Evolutionary conservation across 225 moss, liverwort and hornwort species (phyloP).

Genomic region (Polytrichum formosum): DNA sequence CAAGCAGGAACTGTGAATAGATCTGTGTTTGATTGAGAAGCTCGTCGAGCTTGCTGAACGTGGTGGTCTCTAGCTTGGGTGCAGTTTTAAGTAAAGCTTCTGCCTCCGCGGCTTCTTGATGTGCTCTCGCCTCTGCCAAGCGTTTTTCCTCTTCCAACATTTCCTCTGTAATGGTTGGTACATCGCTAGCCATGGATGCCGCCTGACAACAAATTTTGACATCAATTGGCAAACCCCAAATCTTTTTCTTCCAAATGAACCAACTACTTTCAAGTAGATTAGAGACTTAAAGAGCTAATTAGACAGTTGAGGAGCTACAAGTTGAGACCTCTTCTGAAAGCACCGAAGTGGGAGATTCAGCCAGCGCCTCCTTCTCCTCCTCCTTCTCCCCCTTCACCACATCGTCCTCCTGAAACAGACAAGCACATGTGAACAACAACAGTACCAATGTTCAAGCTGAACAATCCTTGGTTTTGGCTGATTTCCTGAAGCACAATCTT

Average conservation of each 20-base stretch:
- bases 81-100: conserved; percentile 24
- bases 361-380: not conserved
- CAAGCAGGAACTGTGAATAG: conserved; percentile 88
- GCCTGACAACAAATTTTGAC: conserved; percentile 21
- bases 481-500: too few relatives aligned
- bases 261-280: not conserved
- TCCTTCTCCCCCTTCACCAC: not conserved
- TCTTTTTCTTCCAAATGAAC: not conserved
- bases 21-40: conserved; percentile 84
- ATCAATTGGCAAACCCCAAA: conserved; percentile 3
- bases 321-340: not conserved
- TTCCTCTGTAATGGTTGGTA: conserved; percentile 35
- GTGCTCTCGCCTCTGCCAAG: conserved; percentile 42
- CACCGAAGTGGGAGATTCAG: not conserved
- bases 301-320: not conserved
- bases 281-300: not conserved
- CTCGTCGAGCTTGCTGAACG: conserved; percentile 68
- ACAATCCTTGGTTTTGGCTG: too few relatives aligned
- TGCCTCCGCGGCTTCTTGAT: conserved; percentile 33
- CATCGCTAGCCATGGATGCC: conserved; percentile 33
- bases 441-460: too few relatives aligned
- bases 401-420: not conserved
- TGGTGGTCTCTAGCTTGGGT: conserved; percentile 36
- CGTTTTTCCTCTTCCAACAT: conserved; percentile 68
- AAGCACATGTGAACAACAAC: not conserved